Evolutionary conservation across 495 filamentous ascomycete species (phyloP), one percentile per base, ranked within the genome.

Genomic region (Aspergillus nidulans): DNA sequence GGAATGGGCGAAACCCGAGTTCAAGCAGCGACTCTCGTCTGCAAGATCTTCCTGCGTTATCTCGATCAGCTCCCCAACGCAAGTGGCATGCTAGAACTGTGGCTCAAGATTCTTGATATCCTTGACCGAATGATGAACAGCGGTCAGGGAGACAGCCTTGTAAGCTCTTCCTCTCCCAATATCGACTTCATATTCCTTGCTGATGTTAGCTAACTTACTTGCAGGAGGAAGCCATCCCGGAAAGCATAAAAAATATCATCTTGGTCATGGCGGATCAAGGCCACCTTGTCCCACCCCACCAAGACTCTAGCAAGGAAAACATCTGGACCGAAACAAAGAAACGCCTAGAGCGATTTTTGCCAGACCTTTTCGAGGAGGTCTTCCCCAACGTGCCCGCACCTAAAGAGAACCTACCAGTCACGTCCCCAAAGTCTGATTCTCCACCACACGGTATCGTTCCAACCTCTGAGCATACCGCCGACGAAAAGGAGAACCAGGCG

Each of bases 111-210:
- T 47, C 77, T 98, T 62, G 90, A 94, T 68, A 89, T 97, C 49
- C 92, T 97, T 78, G 94, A 97, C 62, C 81, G 94, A 24, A 79
- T 98, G 62, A 96, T 97, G 87, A 95, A 96, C 67, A 95, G 90
- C 61, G 94, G 94, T 4, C 91, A 96, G 69, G 89, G 89, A 12
- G 90, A 96, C 63, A 91, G 85, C 62, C 71, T 96, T 65, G 90
- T 94, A 46, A 43, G 24, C 18, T 21, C 32, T 19, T 20, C 24
- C n/a, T 10, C 12, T 4, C 36, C 12, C 20, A 3, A 28, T 4
- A 32, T 32, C 16, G 10, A 19, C 20, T 4, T n/a, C 12, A 34
- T 34, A 12, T 34, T 19, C 30, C 32, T 18, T 8, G 15, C 28
- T 8, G 15, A 6, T 2, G 30, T 6, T 30, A 4, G 32, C 53